Evolutionary conservation across 1,284 basidiomycete genomes (phyloP), one percentile per base, ranked within the genome.

Genomic region (Papiliotrema fonsecae): DNA sequence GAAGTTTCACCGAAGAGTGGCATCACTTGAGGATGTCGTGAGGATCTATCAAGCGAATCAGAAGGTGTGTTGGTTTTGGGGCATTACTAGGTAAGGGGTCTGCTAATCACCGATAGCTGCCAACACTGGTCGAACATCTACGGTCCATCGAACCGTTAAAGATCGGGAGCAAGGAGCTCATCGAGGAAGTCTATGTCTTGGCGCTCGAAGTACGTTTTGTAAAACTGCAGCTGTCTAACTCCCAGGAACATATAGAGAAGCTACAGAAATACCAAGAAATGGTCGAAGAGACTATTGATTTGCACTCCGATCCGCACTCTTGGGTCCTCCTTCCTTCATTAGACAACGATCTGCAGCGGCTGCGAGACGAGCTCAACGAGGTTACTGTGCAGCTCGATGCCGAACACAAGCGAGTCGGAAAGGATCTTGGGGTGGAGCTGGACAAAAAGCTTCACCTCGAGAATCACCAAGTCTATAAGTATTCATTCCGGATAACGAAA

Each of bases 371-470:
- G 60, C 76, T 98, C 10, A 75, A 78, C 28, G 76, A 80, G 51
- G 82, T 84, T 0, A 82, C 88, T 32, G 89, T 94, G 65, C 82
- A 82, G 1, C 75, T 99, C 16, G 90, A 98, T 60, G 78, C 79
- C 6, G 90, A 97, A 69, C 94, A 97, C 67, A 76, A 77, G 14
- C 65, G 77, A 3, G 85, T 85, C 0, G 88, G 86, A 6, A 74
- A 77, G 6, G 87, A 91, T 45, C 78, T 97, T 1, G 81, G 78
- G 4, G 67, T 98, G n/a, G 91, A 94, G 30, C 80, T 90, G 1
- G 89, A 96, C 67, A 96, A 97, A 77, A 97, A 97, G 75, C 77
- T 98, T 18, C 93, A 97, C 72, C 77, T 99, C 28, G 96, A 99
- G 75, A 94, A 96, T 64, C 89, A 87, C 53, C 80, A 82, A 50